Evolutionary conservation across 73 alveolate genomes (phyloP).

Genomic region (Paramecium primaurelia): DNA sequence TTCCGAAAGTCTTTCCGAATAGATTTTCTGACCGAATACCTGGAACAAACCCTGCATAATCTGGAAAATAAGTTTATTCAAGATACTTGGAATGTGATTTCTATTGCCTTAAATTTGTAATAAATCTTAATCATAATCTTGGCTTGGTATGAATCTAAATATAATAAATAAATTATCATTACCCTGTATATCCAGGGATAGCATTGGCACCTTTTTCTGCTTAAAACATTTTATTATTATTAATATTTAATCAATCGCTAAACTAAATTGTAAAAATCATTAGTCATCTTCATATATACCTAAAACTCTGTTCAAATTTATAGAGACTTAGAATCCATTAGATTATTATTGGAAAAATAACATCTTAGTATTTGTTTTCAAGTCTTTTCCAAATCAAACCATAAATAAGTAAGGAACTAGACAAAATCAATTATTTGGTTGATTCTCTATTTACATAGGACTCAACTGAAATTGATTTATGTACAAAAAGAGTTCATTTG

Average conservation of each 20-base stretch:
- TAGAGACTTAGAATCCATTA: background rate
- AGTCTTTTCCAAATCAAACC: background rate
- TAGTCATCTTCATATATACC: background rate
- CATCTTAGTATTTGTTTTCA: too few species aligned
- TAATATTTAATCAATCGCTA: background rate
- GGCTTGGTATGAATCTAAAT: background rate
- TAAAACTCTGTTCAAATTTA: background rate
- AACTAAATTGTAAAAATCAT: background rate
- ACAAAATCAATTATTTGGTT: background rate
- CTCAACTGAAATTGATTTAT: background rate
- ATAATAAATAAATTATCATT: background rate
- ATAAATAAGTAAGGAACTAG: background rate
- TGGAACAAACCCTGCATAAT: constrained; percentile 62
- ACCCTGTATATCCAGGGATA: constrained; percentile 56
- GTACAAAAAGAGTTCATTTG: too few species aligned
- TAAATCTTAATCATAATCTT: constrained; percentile 34
- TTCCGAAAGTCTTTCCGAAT: constrained; percentile 60
- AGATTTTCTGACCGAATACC: constrained; percentile 55
- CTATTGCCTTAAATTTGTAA: constrained; percentile 1
- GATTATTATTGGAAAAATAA: background rate
- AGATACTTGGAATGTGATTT: constrained; percentile 45
- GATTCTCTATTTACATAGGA: background rate
- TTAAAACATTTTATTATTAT: background rate
- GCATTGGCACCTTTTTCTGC: constrained; percentile 58
- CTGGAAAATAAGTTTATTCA: background rate